Evolutionary conservation across 768 basidiomycete species (phyloP).

Genomic region (Lenzites betulinus): DNA sequence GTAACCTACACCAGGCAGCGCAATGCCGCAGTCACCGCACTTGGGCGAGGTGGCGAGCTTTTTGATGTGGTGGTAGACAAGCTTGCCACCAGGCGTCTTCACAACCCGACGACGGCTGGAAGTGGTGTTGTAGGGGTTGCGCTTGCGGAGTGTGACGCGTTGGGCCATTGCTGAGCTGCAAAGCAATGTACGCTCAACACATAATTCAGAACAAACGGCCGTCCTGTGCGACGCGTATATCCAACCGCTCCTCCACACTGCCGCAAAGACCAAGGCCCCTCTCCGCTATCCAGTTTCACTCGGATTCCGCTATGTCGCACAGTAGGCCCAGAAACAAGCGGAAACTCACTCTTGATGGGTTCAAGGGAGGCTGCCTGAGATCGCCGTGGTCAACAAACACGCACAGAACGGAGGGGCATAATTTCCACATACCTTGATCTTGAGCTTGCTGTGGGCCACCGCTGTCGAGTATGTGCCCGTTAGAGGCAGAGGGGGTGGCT

Average conservation of each 20-base stretch:
- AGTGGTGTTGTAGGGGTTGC: constrained; percentile 96
- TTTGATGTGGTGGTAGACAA: constrained; percentile 98
- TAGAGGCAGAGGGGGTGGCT: constrained; percentile 32
- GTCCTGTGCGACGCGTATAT: constrained; percentile 1
- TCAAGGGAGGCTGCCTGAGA: constrained; percentile 23
- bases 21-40: constrained; percentile 97
- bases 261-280: neutral
- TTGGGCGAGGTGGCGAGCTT: constrained; percentile 90
- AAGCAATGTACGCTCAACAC: constrained; percentile 22
- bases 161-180: constrained; percentile 75
- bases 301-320: neutral
- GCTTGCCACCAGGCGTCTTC: constrained; percentile 98
- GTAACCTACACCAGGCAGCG: constrained; percentile 85
- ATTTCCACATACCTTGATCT: constrained; percentile 34
- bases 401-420: constrained; percentile 16
- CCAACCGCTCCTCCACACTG: neutral
- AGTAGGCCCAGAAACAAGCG: neutral
- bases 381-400: neutral
- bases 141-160: constrained; percentile 99
- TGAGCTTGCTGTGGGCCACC: constrained; percentile 37
- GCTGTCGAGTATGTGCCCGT: constrained; percentile 27
- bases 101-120: constrained; percentile 94
- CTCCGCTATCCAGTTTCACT: too few relatives aligned
- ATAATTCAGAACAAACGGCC: neutral
- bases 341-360: constrained; percentile 28